phyloP scores from a whole-genome alignment of 1,284 basidiomycete species.

The Fomitiporia mediterranea region DNA sequence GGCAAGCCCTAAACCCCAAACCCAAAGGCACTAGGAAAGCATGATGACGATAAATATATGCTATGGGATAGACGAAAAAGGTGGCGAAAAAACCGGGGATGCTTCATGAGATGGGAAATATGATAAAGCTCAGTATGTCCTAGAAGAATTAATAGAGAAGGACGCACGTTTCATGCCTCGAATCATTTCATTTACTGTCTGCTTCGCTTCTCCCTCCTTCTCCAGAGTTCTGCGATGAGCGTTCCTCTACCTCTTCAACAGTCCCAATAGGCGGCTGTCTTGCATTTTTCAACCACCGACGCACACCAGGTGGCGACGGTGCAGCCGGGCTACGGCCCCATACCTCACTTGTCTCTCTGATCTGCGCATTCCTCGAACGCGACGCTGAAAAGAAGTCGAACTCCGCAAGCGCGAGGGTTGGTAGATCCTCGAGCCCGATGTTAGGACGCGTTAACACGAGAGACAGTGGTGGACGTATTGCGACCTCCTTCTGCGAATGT shows the following conservation, averaged over 20 bases:
- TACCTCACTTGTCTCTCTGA: background rate
- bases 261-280: background rate
- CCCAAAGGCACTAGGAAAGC: too few relatives aligned
- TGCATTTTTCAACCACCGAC: slow-evolving; percentile 3
- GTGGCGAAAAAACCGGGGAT: too few relatives aligned
- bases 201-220: background rate
- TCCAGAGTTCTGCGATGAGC: background rate
- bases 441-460: too few relatives aligned
- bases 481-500: too few relatives aligned
- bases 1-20: too few relatives aligned
- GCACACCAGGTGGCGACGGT: slow-evolving; percentile 1
- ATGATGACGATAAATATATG: too few relatives aligned
- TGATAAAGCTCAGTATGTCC: background rate
- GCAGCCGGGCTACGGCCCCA: slow-evolving; percentile 7
- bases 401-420: slow-evolving; percentile 6
- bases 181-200: background rate
- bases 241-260: slow-evolving; percentile 7
- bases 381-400: slow-evolving; percentile 13
- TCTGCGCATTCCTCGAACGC: background rate
- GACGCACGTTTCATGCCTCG: background rate
- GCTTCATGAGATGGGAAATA: background rate
- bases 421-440: background rate
- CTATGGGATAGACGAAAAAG: too few relatives aligned
- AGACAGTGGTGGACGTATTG: too few relatives aligned
- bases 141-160: background rate